Base-by-base conservation (phyloP, 2,329 filamentous ascomycete genomes). In the Cercospora brassicicola region DNA sequence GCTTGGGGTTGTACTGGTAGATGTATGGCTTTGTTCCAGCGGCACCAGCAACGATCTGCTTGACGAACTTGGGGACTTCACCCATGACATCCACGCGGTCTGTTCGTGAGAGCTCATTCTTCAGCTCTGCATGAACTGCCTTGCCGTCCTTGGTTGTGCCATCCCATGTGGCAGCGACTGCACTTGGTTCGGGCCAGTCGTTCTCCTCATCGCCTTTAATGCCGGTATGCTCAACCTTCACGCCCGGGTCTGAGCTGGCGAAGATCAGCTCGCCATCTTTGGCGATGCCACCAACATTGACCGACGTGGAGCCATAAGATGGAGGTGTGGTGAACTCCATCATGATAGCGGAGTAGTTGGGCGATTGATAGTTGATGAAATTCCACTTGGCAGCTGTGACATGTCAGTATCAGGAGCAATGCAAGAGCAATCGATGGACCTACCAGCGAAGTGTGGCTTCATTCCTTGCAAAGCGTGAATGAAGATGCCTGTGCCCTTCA, bases 241-340 rank as follows among this genome's bases (percentile, higher is more conserved):
- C 88, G 4, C 83, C 82, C 78, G 89, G 89, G 64, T 83, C 83
- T 67, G 86, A 83, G 63, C 91, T 91, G 48, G 90, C 93, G 66
- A 87, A 87, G 70, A 98, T 80, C 67, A 97, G 88, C 80, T 94
- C 89, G 68, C 87, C 91, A 68, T 97, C 91, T 77, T 90, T 94
- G 65, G 88, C 89, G 67, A 99, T 88, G 63, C 89, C 91, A 65
- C 94, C 92, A 20, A 98, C 91, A 71, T 88, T 91, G 71, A 99
- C 93, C 18, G 88, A 82, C 0, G 94, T 97, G 61, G 88, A 89
- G 36, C 92, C 95, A 78, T 99, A 99, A 4, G 94, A 97, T 3
- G 92, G 89, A 30, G 95, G 96, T 0, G 95, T 99, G 42, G 89
- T 96, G 80, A 90, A 99, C 80, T 98, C 91, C 95, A 99, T 99